Evolutionary conservation across 2,329 filamentous ascomycete genomes (phyloP).

Genomic region (Pseudogymnoascus destructans): DNA sequence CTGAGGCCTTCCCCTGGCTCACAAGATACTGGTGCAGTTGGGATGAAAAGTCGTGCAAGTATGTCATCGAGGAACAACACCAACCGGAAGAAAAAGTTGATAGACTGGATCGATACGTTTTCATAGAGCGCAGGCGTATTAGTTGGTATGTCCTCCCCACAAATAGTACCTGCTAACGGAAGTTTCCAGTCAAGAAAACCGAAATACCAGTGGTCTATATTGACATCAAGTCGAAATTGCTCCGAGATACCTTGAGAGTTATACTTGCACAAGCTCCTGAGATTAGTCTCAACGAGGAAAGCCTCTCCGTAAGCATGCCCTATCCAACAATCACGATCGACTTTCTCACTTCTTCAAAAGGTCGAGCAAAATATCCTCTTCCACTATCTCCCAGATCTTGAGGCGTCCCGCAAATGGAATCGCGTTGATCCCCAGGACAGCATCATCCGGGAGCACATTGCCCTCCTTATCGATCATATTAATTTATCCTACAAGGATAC

Average conservation of each 20-base stretch:
- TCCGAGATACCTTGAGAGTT: conserved; percentile 11
- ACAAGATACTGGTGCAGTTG: conserved; percentile 15
- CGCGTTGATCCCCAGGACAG: neutral
- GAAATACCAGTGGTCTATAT: neutral
- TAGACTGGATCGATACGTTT: conserved; percentile 14
- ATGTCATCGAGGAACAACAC: conserved; percentile 9
- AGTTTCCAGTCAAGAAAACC: conserved; percentile 11
- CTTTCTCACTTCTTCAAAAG: conserved; percentile 12
- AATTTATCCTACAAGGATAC: neutral
- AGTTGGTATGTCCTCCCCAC: conserved; percentile 11
- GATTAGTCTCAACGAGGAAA: conserved; percentile 9
- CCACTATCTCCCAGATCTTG: conserved; percentile 12
- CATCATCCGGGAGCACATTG: conserved; percentile 17
- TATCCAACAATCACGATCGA: neutral
- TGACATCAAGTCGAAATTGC: conserved; percentile 12
- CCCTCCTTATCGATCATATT: conserved; percentile 6
- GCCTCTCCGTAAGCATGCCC: conserved; percentile 8
- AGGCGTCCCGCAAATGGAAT: conserved; percentile 8
- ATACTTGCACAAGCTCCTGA: conserved; percentile 6
- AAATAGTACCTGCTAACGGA: neutral
- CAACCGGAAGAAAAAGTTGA: neutral
- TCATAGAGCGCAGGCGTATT: conserved; percentile 12
- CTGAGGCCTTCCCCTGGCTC: neutral
- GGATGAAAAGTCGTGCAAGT: conserved; percentile 12
- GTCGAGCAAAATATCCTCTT: conserved; percentile 14